phyloP scores from a whole-genome alignment of 2,329 filamentous ascomycete species.

The Xylariomycetidae sp. region DNA sequence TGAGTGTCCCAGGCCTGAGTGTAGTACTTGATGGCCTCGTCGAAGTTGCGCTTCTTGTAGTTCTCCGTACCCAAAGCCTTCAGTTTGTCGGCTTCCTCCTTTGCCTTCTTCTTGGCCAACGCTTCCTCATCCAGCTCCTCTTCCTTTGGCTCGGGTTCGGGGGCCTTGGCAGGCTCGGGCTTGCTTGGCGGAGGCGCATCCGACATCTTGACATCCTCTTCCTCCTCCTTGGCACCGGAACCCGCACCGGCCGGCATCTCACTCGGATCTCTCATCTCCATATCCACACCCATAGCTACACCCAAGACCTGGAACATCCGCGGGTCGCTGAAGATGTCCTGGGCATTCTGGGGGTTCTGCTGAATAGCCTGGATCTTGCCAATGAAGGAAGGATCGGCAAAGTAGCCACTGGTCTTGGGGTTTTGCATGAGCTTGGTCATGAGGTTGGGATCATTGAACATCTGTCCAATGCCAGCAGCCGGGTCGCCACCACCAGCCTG shows the following conservation, averaged over 20 bases:
- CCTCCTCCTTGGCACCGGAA: slow-evolving; percentile 37
- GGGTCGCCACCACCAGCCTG: slow-evolving; percentile 64
- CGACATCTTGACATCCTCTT: slow-evolving; percentile 74
- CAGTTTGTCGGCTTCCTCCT: slow-evolving; percentile 88
- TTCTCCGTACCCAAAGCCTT: slow-evolving; percentile 89
- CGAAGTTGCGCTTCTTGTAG: slow-evolving; percentile 98
- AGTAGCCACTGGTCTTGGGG: slow-evolving; percentile 80
- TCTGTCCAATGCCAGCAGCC: slow-evolving; percentile 71
- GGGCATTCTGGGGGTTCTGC: slow-evolving; percentile 72
- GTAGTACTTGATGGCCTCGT: slow-evolving; percentile 92
- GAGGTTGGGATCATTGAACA: slow-evolving; percentile 91
- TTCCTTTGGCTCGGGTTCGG: slow-evolving; percentile 55
- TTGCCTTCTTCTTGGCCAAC: slow-evolving; percentile 77
- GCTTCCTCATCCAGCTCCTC: slow-evolving; percentile 80
- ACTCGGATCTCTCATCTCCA: slow-evolving; percentile 54
- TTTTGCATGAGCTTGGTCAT: slow-evolving; percentile 87
- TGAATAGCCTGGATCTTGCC: slow-evolving; percentile 76
- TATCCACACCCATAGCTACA: slow-evolving; percentile 88
- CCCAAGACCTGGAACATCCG: slow-evolving; percentile 91
- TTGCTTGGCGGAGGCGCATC: slow-evolving; percentile 47
- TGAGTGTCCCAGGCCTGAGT: slow-evolving; percentile 86
- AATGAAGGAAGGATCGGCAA: slow-evolving; percentile 86
- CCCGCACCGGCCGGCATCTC: slow-evolving; percentile 27
- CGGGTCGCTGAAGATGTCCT: slow-evolving; percentile 80
- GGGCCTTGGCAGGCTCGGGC: slow-evolving; percentile 38